Conservation (phyloP, 331 rosid species). For the Rhamnella rubrinervis region DNA sequence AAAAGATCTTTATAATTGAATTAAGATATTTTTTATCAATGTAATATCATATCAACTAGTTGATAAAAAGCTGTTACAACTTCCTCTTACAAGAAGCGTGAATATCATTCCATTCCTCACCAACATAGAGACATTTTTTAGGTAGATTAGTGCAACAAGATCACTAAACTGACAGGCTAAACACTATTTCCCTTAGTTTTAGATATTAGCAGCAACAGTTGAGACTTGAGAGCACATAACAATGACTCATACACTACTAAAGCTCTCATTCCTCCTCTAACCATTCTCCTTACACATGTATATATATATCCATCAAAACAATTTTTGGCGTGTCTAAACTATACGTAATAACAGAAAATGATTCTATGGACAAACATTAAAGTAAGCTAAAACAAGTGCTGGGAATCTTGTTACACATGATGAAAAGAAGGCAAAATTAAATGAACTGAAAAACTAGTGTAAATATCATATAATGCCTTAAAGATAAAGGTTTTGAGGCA, state of each 20-base stretch:
- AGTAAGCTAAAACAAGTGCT: neutral
- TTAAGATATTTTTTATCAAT: neutral
- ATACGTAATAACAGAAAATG: neutral
- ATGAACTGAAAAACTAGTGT: neutral
- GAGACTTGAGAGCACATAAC: neutral
- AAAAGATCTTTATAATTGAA: no score
- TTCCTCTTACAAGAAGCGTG: neutral
- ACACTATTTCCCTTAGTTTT: neutral
- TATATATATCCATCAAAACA: neutral
- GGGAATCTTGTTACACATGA: neutral
- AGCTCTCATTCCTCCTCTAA: neutral
- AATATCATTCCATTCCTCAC: neutral
- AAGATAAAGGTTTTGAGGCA: neutral
- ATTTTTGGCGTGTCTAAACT: neutral
- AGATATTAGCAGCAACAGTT: neutral
- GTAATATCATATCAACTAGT: neutral
- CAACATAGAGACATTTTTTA: neutral
- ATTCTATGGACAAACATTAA: neutral
- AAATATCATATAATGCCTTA: neutral
- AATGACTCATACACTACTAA: neutral
- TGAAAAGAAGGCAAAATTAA: neutral
- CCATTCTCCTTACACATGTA: conserved; percentile 1
- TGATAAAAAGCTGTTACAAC: neutral
- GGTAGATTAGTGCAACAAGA: neutral
- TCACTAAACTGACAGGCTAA: neutral